Evolutionary conservation across 345 rosid genomes (phyloP), one percentile per base, ranked within the genome.

Genomic region (Hypericum androsaemum): DNA sequence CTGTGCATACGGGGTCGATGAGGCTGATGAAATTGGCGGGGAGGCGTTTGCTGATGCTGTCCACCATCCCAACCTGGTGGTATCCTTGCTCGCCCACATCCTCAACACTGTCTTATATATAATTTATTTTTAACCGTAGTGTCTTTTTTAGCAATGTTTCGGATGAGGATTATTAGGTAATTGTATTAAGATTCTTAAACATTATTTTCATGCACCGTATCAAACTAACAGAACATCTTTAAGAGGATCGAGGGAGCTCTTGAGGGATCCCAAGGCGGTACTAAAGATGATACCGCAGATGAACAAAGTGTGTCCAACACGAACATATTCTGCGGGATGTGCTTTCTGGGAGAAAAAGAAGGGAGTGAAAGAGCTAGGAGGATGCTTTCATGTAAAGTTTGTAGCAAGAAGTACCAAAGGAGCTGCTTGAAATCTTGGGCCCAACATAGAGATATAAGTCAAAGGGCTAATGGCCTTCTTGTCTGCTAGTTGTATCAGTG

Each of bases 381-480:
- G 81, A 88, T 88, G 99, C 90, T 83, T 51, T 74, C 90, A 0
- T 86, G 99, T 74, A 78, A 76, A 54, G 78, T 60, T 56, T 94
- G 97, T 77, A 79, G 87, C 67, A 94, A 88, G 83, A 94, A 86
- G 79, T 94, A 85, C 71, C 99, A 94, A n/a, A 73, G 82, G 63
- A 77, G 80, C 77, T 94, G 97, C 66, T 64, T 88, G 76, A 94
- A 82, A 74, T 58, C 77, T 50, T 94, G 99, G 99, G 75, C 95
- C 62, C 85, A 71, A 64, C 73, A 94, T 70, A 82, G 99, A 81
- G 98, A 97, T 92, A 77, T 8, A 6, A 43, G 22, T 37, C 55
- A 15, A 10, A 40, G 32, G n/a, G 14, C 50, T 7, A 55, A 12
- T 22, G 47, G 13, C 37, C 41, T 69, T 48, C 9, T 53, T 12